Conservation (phyloP, 2,329 filamentous ascomycete genomes). For the Alternaria sp. region DNA sequence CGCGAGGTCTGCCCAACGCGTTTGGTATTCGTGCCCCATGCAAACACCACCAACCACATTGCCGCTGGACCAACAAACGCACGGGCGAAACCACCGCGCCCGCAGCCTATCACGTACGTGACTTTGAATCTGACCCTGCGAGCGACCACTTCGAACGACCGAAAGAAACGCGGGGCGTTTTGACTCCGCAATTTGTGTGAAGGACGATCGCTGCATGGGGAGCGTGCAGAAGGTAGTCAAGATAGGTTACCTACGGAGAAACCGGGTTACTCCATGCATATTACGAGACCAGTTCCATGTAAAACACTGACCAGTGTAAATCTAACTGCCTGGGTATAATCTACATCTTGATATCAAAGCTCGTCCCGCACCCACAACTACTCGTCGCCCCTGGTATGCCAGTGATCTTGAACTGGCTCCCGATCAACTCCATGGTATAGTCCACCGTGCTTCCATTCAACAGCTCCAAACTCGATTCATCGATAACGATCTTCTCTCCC, state of each 20-base stretch:
- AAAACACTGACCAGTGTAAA: neutral
- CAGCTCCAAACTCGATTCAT: constrained; percentile 84
- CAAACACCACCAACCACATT: too few species aligned
- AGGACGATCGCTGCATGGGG: neutral
- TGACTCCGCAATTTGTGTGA: neutral
- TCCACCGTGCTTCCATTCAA: constrained; percentile 94
- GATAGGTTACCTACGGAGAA: neutral
- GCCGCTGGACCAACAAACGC: too few species aligned
- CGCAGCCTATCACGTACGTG: too few species aligned
- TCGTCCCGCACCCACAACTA: constrained; percentile 96
- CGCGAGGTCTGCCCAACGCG: too few species aligned
- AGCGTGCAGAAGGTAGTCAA: neutral
- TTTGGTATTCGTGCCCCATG: too few species aligned
- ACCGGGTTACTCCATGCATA: neutral
- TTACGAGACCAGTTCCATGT: neutral
- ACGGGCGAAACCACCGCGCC: too few species aligned
- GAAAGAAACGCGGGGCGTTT: neutral
- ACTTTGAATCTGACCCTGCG: neutral
- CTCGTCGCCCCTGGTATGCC: constrained; percentile 92
- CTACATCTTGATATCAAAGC: constrained; percentile 82
- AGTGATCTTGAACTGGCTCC: constrained; percentile 93
- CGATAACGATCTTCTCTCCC: constrained; percentile 83
- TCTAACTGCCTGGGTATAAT: neutral
- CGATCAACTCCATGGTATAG: constrained; percentile 94
- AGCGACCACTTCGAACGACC: neutral